Percentiles rank a stretch among this genome's conserved stretches.
phyloP scores from a whole-genome alignment of 768 basidiomycete genomes.

The Suillus discolor region DNA sequence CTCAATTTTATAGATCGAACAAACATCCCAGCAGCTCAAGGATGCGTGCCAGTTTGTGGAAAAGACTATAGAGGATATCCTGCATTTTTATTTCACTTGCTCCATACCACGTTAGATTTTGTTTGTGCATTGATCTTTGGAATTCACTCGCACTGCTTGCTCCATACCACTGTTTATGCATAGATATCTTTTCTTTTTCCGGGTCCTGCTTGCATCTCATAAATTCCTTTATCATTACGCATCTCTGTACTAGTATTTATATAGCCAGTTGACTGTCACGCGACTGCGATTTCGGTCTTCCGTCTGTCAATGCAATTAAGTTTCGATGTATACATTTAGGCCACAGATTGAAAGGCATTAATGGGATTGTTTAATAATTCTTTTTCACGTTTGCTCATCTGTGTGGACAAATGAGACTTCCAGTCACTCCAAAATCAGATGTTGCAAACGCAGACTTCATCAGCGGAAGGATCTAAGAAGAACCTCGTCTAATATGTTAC shows the following conservation, averaged over 20 bases:
- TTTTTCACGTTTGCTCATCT: neutral
- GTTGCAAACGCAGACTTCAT: neutral
- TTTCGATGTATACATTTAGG: neutral
- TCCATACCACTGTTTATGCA: neutral
- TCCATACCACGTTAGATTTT: neutral
- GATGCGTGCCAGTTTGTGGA: slow-evolving; percentile 20
- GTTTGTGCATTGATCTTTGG: neutral
- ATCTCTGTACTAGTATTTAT: neutral
- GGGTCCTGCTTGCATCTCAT: neutral
- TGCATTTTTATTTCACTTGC: neutral
- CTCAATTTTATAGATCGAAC: slow-evolving; percentile 14
- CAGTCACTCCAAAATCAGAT: neutral
- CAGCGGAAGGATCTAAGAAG: neutral
- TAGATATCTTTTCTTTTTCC: neutral
- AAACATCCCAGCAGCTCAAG: slow-evolving; percentile 26
- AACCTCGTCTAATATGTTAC: neutral
- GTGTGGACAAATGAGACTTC: neutral
- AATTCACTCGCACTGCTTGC: neutral
- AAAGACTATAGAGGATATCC: neutral
- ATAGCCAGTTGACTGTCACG: neutral
- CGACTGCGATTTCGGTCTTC: neutral
- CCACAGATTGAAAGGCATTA: neutral
- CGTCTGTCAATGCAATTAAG: neutral
- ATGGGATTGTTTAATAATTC: neutral
- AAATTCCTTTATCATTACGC: neutral